A percentile compares a stretch with the other conserved stretches of the same genome.
These are phyloP conservation scores for Tylopilus sp. DNA, from an alignment of 768 basidiomycete genomes.

Conservation along the genomic window DNA sequence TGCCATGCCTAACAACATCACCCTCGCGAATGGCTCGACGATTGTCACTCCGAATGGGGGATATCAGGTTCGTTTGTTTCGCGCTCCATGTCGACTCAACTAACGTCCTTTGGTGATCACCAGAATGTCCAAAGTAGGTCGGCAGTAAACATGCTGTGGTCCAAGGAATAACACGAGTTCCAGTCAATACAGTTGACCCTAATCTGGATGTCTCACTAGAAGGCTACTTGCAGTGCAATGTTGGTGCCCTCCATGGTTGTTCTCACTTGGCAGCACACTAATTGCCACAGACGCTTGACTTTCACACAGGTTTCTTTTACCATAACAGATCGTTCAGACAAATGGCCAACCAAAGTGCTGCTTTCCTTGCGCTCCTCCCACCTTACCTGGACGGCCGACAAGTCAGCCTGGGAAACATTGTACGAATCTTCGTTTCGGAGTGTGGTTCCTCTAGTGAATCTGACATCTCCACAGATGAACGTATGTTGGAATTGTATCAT, in stretches of 20 bases:
- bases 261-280: neutral
- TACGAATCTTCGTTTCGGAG: constrained; percentile 19
- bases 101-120: neutral
- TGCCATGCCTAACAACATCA: constrained; percentile 43
- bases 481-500: constrained; percentile 27
- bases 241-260: constrained; percentile 26
- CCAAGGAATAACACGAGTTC: constrained; percentile 5
- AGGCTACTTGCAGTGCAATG: constrained; percentile 60
- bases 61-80: constrained; percentile 48
- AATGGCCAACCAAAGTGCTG: constrained; percentile 41
- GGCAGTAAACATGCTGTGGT: neutral
- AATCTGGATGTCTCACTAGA: constrained; percentile 61
- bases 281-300: constrained; percentile 42
- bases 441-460: neutral
- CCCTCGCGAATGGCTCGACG: constrained; percentile 63
- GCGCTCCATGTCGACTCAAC: constrained; percentile 8
- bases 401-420: constrained; percentile 57
- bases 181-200: constrained; percentile 64
- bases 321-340: constrained; percentile 47
- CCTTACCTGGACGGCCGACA: constrained; percentile 54
- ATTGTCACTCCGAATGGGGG: constrained; percentile 59
- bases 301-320: constrained; percentile 51
- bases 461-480: constrained; percentile 39
- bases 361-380: constrained; percentile 47
- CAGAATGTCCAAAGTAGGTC: constrained; percentile 42